phyloP scores from a whole-genome alignment of 345 rosid genomes.

The Aegle marmelos region DNA sequence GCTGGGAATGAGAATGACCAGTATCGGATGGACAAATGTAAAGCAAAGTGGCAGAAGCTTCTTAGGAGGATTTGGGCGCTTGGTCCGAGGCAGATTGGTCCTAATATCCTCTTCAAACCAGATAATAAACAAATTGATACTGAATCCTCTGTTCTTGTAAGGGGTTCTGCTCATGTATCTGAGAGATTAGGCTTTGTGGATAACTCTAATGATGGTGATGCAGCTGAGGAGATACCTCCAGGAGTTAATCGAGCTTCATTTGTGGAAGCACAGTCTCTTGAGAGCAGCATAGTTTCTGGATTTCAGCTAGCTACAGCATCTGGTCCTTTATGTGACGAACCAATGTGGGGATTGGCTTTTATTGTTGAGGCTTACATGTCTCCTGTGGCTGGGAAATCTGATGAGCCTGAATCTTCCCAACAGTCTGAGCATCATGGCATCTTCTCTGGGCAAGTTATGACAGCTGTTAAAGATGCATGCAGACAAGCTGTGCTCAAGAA shows the following conservation, averaged over 20 bases:
- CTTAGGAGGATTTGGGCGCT: conserved; percentile 84
- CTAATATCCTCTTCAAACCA: conserved; percentile 83
- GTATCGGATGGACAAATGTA: conserved; percentile 57
- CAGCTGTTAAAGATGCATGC: conserved; percentile 81
- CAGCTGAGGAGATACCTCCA: conserved; percentile 20
- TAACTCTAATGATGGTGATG: conserved; percentile 17
- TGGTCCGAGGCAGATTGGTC: conserved; percentile 91
- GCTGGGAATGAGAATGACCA: conserved; percentile 48
- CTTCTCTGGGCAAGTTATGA: conserved; percentile 82
- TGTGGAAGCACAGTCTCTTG: conserved; percentile 57
- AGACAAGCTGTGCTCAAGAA: conserved; percentile 70
- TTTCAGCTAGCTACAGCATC: conserved; percentile 85
- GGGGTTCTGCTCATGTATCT: conserved; percentile 71
- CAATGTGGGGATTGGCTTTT: conserved; percentile 91
- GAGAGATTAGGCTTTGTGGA: conserved; percentile 65
- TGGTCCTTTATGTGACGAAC: conserved; percentile 89
- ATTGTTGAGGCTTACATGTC: conserved; percentile 55
- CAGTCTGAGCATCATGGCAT: conserved; percentile 63
- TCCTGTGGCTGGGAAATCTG: conserved; percentile 33
- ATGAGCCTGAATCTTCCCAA: conserved; percentile 38
- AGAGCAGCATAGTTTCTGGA: conserved; percentile 75
- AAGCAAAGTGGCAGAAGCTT: conserved; percentile 62
- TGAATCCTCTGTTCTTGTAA: conserved; percentile 47
- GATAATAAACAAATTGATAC: conserved; percentile 36
- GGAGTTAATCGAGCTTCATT: conserved; percentile 30